Evolutionary conservation across 148 eudicot species (phyloP).

Genomic region (Nepenthes mirabilis): DNA sequence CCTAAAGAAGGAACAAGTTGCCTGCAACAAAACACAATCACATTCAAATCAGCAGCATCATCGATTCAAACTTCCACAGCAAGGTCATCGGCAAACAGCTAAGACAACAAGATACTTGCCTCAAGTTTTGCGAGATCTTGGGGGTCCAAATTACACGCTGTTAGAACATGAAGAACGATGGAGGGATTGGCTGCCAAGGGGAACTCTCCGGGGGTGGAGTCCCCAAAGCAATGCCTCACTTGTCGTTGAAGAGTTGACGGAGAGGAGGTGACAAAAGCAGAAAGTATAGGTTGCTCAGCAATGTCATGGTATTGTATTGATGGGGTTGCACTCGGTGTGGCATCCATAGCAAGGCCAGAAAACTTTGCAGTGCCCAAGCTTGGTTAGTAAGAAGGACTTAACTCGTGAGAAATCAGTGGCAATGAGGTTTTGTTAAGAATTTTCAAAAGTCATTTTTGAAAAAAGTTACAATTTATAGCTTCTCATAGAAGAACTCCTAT

Average conservation of each 20-base stretch:
- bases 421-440: background rate
- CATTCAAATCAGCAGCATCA: constrained; percentile 78
- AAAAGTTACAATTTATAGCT: background rate
- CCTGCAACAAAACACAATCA: constrained; percentile 38
- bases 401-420: background rate
- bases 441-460: background rate
- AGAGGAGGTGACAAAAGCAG: constrained; percentile 36
- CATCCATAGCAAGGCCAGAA: constrained; percentile 74
- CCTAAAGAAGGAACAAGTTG: constrained; percentile 82
- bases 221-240: constrained; percentile 75
- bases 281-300: constrained; percentile 52
- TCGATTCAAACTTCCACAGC: constrained; percentile 34
- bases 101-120: constrained; percentile 47
- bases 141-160: constrained; percentile 68
- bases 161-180: constrained; percentile 85
- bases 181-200: constrained; percentile 85
- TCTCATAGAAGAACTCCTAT: background rate
- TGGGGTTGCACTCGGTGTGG: constrained; percentile 65
- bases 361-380: constrained; percentile 53
- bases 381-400: background rate
- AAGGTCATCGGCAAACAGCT: background rate
- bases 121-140: constrained; percentile 88
- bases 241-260: constrained; percentile 42
- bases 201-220: constrained; percentile 74
- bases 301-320: constrained; percentile 57